Base-by-base conservation (phyloP, 164 flowering plant genomes). In the Dillenia suffruticosa region DNA sequence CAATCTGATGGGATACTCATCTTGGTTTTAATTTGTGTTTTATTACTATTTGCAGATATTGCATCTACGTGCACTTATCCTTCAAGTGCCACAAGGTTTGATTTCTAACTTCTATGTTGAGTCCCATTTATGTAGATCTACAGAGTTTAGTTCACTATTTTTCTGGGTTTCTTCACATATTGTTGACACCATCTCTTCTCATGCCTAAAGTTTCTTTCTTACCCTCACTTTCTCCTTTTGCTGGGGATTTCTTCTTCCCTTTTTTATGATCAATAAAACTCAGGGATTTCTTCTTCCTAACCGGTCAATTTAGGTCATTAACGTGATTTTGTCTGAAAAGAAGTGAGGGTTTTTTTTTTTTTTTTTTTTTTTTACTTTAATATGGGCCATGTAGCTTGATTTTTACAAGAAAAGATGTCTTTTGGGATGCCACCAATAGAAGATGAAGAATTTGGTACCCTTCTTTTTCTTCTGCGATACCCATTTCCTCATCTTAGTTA, bases 31-130 rank as follows among this genome's bases (percentile, higher is more conserved):
- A 5, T 43, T 22, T 63, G 59, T 64, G 49, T 54, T 53, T 51
- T 14, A 19, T 56, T 53, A 48, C 63, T 47, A 17, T 59, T 60
- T 65, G 44, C 79, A 80, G 84, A 66, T 51, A 62, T 54, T 16
- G 49, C 70, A 59, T 47, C 78, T 51, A 53, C 64, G 8, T 84
- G 89, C 68, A 49, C 49, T 14, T 82, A 57, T 66, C 83, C 79
- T 19, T 56, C 88, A 54, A 61, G 59, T 63, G 45, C 81, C 56
- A 32, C 40, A 32, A 69, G 85, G 88, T 84, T 63, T 51, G 66
- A 12, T 57, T 45, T 10, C 13, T 14, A 12, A 32, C 44, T 53
- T 19, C 3, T 10, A 22, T 12, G 2, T 19, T 17, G 40, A 32
- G 40, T 32, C 40, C 40, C 40, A 32, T 32, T 32, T 32, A 32